Evolutionary conservation across 2,329 filamentous ascomycete genomes (phyloP).

Genomic region (Calonectria pseudoturangicola): DNA sequence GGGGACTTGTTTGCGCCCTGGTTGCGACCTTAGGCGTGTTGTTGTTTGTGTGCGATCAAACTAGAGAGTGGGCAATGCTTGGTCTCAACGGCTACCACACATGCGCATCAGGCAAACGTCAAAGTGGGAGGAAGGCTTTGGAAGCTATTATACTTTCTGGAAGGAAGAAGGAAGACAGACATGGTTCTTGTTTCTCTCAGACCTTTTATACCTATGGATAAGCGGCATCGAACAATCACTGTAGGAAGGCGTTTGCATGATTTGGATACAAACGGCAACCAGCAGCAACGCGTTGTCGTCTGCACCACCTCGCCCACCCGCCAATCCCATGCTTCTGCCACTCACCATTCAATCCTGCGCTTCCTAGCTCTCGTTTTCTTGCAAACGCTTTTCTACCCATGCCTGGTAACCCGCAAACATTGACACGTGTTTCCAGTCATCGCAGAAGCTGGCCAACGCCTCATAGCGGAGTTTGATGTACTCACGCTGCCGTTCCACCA

Average conservation of each 20-base stretch:
- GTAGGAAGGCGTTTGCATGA: background rate
- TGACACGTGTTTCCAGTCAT: constrained; percentile 60
- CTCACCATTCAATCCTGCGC: background rate
- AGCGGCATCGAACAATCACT: background rate
- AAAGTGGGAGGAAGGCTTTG: no score
- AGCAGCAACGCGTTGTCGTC: background rate
- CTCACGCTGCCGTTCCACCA: constrained; percentile 32
- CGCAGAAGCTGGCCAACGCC: constrained; percentile 65
- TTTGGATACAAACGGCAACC: constrained; percentile 2
- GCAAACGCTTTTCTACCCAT: constrained; percentile 62
- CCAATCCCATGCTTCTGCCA: background rate
- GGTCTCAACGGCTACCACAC: background rate
- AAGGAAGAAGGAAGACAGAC: background rate
- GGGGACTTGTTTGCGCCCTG: background rate
- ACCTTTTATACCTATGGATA: background rate
- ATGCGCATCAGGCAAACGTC: constrained; percentile 10
- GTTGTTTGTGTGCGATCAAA: background rate
- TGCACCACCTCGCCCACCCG: background rate
- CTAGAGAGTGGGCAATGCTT: background rate
- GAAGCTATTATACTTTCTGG: background rate
- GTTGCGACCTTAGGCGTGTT: no score
- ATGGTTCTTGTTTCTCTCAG: background rate
- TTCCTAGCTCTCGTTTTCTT: constrained; percentile 21
- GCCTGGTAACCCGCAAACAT: constrained; percentile 67
- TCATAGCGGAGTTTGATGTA: constrained; percentile 61